These are phyloP conservation scores for Lactarius tabidus DNA, from an alignment of 768 basidiomycete genomes.

Conservation along the genomic window DNA sequence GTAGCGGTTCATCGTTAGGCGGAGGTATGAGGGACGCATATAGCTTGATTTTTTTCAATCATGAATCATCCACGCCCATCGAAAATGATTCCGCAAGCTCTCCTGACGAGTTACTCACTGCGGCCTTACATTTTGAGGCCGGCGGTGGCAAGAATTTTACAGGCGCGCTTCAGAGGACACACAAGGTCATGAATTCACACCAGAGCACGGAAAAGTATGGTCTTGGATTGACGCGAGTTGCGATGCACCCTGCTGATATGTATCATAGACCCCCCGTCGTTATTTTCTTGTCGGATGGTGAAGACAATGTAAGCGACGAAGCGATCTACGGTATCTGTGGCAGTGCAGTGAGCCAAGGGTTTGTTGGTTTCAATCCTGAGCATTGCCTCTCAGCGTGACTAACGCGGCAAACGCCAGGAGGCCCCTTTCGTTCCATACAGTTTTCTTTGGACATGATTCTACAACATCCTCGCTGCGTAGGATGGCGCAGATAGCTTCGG, in stretches of 20 bases:
- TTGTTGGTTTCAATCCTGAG: not conserved
- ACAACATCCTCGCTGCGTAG: constrained; percentile 35
- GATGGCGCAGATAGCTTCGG: constrained; percentile 50
- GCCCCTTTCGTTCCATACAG: constrained; percentile 54
- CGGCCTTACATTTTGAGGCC: constrained; percentile 34
- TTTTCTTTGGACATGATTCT: constrained; percentile 49
- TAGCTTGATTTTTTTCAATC: constrained; percentile 49
- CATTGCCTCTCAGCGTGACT: not conserved
- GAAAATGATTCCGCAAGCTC: constrained; percentile 45
- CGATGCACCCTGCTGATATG: constrained; percentile 19
- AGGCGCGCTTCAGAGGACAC: constrained; percentile 37
- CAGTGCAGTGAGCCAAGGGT: constrained; percentile 45
- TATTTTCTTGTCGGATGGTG: constrained; percentile 56
- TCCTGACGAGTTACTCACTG: constrained; percentile 42
- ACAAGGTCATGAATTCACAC: constrained; percentile 38
- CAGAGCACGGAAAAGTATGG: constrained; percentile 50
- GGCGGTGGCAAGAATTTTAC: constrained; percentile 43
- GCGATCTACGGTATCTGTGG: constrained; percentile 42
- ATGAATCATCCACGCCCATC: constrained; percentile 28
- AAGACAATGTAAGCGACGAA: constrained; percentile 39
- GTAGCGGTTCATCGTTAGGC: constrained; percentile 26
- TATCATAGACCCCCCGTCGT: constrained; percentile 43
- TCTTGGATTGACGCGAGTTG: not conserved
- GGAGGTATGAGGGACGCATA: constrained; percentile 48
- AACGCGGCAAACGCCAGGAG: constrained; percentile 37